These are phyloP conservation scores for Phoma sp. DNA, from an alignment of 2,329 filamentous ascomycete species.

Conservation along the genomic window DNA sequence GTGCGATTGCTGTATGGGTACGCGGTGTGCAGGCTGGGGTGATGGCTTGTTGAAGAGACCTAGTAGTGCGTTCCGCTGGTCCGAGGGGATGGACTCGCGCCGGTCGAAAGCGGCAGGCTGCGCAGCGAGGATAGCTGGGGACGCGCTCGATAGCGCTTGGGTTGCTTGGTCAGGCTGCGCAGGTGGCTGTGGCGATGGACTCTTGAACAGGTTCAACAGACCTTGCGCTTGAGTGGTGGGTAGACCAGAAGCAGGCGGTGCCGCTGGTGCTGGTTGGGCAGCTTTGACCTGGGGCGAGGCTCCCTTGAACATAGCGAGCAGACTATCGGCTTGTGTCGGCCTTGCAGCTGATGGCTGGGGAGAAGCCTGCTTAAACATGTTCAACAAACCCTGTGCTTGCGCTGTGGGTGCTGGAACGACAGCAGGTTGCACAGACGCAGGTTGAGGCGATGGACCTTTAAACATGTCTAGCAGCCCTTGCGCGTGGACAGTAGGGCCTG, in stretches of 20 bases:
- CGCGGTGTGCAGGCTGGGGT: constrained; percentile 21
- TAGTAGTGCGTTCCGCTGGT: constrained; percentile 47
- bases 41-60: constrained; percentile 46
- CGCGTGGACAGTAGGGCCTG: constrained; percentile 23
- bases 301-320: constrained; percentile 30
- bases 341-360: constrained; percentile 15
- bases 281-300: constrained; percentile 11
- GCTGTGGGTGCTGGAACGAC: constrained; percentile 14
- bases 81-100: constrained; percentile 35
- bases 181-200: constrained; percentile 12
- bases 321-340: constrained; percentile 28
- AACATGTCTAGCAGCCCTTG: constrained; percentile 30
- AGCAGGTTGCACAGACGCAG: background rate
- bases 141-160: background rate
- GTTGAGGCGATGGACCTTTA: constrained; percentile 22
- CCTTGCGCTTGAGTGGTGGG: constrained; percentile 16
- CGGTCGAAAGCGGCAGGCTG: constrained; percentile 30
- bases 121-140: constrained; percentile 7
- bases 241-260: constrained; percentile 24
- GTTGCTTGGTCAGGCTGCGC: background rate
- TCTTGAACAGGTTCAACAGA: constrained; percentile 18
- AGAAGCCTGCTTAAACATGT: constrained; percentile 25
- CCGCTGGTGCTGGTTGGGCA: background rate
- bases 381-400: constrained; percentile 30
- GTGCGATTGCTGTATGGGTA: constrained; percentile 23